These are phyloP conservation scores for Beverwykella pulmonaria DNA, from an alignment of 495 filamentous ascomycete genomes.

Conservation along the genomic window DNA sequence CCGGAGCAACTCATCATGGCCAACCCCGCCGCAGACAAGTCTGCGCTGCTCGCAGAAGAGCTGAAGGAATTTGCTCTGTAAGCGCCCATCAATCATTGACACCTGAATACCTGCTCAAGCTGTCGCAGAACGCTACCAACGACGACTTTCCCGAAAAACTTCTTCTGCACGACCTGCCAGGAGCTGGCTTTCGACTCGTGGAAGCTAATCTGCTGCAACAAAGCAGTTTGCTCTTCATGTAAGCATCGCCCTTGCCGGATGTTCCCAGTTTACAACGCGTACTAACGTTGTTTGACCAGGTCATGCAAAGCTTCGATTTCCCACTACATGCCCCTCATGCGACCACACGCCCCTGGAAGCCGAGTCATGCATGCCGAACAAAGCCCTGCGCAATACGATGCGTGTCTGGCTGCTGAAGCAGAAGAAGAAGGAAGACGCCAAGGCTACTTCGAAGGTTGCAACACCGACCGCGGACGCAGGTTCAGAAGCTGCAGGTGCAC, in stretches of 20 bases:
- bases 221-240: slow-evolving; percentile 92
- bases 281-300: slow-evolving; percentile 53
- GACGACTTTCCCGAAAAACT: slow-evolving; percentile 75
- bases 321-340: slow-evolving; percentile 80
- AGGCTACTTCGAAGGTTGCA: slow-evolving; percentile 40
- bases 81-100: not conserved
- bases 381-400: slow-evolving; percentile 82
- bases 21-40: slow-evolving; percentile 19
- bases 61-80: slow-evolving; percentile 28
- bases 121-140: slow-evolving; percentile 5
- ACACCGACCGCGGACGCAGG: slow-evolving; percentile 35
- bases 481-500: slow-evolving; percentile 33
- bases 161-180: slow-evolving; percentile 90
- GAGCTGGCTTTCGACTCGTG: slow-evolving; percentile 90
- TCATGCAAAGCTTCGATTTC: slow-evolving; percentile 63
- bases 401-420: slow-evolving; percentile 83
- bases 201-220: slow-evolving; percentile 90
- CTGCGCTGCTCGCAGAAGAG: slow-evolving; percentile 27
- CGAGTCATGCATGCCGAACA: slow-evolving; percentile 86
- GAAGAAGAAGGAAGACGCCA: slow-evolving; percentile 75
- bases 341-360: slow-evolving; percentile 82
- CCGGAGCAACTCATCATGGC: slow-evolving; percentile 23
- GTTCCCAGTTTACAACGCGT: not conserved
- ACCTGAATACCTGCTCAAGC: not conserved
- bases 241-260: slow-evolving; percentile 25